Base-by-base conservation (phyloP, 2,329 filamentous ascomycete genomes). In the Colletotrichum zoysiae region DNA sequence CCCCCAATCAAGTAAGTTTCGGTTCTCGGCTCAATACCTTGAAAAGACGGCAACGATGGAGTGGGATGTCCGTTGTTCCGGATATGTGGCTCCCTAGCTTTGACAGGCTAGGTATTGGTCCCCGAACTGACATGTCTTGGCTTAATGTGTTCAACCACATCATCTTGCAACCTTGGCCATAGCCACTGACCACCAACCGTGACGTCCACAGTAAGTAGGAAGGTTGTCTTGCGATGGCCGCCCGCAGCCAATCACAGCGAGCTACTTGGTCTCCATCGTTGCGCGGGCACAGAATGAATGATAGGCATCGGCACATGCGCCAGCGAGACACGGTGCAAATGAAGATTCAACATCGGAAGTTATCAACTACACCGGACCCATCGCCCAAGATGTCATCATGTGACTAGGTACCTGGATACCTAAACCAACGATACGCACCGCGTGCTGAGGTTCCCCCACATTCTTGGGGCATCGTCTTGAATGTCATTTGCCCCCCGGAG, bases 341-440 rank as follows among this genome's bases (percentile, higher is more conserved):
- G 12, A 23, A 23, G 44, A 30, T 38, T 50, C 14, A 46, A 60
- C n/a, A 23, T 33, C n/a, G 35, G 23, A 50, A 61, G 44, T 40
- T 30, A 16, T 26, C 33, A 12, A 30, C 23, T 53, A 51, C 62
- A 51, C 51, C 62, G 12, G 44, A 67, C 51, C 44, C 46, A 46
- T 71, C n/a, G n/a, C 7, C 20, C 38, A 42, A 46, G 14, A 51
- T 33, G n/a, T 18, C 40, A 65, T 71, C 69, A 72, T 70, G 70
- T 72, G 70, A 72, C 65, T 20, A 20, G 42, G 42, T 20, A 44
- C 6, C 16, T 44, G 3, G 42, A 20, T 48, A 42, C 40, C 40
- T 18, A 48, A 4, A n/a, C n/a, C n/a, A 46, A 4, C 48, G 23
- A 30, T 4, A 9, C 23, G 12, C 44, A 33, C 42, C 20, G 44